Conservation (phyloP, 2,329 filamentous ascomycete species). For the Ophiostoma montium region DNA sequence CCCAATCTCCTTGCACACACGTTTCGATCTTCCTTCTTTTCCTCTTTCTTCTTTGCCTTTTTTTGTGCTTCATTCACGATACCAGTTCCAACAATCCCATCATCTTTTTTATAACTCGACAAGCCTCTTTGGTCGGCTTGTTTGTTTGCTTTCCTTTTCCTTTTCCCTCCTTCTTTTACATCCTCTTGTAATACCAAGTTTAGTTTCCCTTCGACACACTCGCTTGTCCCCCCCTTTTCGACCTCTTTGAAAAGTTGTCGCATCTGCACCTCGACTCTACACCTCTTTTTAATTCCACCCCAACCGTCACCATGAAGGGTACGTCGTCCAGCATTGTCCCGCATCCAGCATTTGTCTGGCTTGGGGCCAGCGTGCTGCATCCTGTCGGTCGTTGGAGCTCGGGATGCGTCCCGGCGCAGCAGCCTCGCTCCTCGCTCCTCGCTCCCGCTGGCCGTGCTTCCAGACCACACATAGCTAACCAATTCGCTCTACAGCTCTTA, state of each 20-base stretch:
- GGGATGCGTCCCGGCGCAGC: no score
- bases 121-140: constrained; percentile 1
- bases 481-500: constrained; percentile 53
- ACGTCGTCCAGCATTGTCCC: constrained; percentile 15
- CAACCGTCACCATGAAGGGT: constrained; percentile 26
- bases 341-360: no score
- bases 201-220: constrained; percentile 11
- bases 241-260: constrained; percentile 3
- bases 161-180: not conserved
- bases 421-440: no score
- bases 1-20: not conserved
- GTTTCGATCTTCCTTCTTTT: not conserved
- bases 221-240: constrained; percentile 4
- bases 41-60: constrained; percentile 1
- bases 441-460: not conserved
- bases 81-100: not conserved
- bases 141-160: not conserved
- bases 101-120: not conserved
- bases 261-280: constrained; percentile 9
- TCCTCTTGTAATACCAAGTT: not conserved
- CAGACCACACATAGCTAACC: constrained; percentile 1
- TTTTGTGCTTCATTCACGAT: not conserved
- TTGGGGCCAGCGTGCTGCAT: no score
- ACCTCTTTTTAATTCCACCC: constrained; percentile 4
- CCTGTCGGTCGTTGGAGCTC: no score